Evolutionary conservation across 306 rosid genomes (phyloP), one percentile per base, ranked within the genome.

Genomic region (Neltuma alba): DNA sequence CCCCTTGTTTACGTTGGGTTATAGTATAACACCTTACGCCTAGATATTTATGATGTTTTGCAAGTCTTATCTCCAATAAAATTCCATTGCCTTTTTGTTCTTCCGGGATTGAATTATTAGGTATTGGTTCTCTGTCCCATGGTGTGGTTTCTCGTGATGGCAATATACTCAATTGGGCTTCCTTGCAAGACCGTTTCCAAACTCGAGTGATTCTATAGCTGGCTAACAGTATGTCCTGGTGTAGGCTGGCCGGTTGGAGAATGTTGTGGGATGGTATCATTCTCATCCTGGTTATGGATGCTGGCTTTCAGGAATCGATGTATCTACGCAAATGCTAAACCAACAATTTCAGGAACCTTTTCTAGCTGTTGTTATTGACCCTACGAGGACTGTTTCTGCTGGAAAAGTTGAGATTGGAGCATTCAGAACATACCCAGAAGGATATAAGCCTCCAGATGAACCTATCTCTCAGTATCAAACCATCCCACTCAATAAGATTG

Each of bases 391-490:
- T 33, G 98, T 93, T 81, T 90, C 98, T 69, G 97, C 96, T 73
- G 99, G 99, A 5, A 96, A 96, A 77, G 99, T 96, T 82, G 98
- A 96, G 83, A 96, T 96, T 76, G 99, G 99, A 28, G 98, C 99
- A 23, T 96, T 93, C 85, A 93, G 99, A 89, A 96, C 98, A 45
- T 96, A 96, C 83, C 99, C 99, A 47, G 96, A 93, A 40, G 98
- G 98, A 37, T 93, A 91, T 86, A 90, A 89, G 86, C 98, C 98
- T 82, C 85, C 96, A 0, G 97, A 96, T 86, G 98, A 93, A 27
- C 96, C 99, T 60, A 87, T 91, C 76, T 93, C 98, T 1, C 97
- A 96, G 91, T 96, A 96, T 75, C 97, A 96, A 86, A 90, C 99
- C 72, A 93, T 96, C 74, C 98, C 99, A 42, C 87, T 96, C 23